Base-by-base conservation (phyloP, 139 green algal genomes). In the Tetradesmus obliquus region DNA sequence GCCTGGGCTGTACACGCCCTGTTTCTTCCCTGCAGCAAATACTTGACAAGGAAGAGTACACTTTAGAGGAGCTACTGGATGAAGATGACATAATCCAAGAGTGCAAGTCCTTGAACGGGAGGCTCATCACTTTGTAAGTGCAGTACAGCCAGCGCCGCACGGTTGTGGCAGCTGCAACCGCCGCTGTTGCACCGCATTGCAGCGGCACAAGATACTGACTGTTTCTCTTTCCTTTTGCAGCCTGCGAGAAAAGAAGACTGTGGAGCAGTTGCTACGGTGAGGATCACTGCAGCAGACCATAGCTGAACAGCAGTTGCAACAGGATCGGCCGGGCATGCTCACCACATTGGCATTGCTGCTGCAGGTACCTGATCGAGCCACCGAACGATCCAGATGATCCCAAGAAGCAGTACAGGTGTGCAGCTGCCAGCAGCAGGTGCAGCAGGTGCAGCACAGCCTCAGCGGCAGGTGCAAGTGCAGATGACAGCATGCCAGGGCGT, bases 41-140 rank as follows among this genome's bases (percentile, higher is more conserved):
- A 24, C 92, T 99, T 6, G 97, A 99, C 94, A 98, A 97, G 88
- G 95, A 98, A 10, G 91, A 96, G 19, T 99, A 96, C 92, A 98
- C 95, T 0, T 89, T 99, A 20, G 98, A 99, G 91, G 98, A 99
- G 90, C 94, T 99, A 66, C 94, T 99, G 24, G 96, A 99, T 54
- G 98, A 99, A 92, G 97, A 99, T 74, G 98, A 99, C 92, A 91
- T 99, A 9, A 97, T 99, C 8, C 98, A 99, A 93, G 97, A 99
- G 89, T 98, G 95, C 96, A 98, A 98, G 89, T 96, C 94, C 1
- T 93, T 99, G 3, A 99, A 99, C 90, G 94, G 93, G 2, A 93
- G 97, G 17, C 95, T 99, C 0, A 94, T 98, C 0, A 93, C 94
- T 12, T 99, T 98, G 96, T 98, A 76, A 93, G 95, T 94, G 66